Base-by-base conservation (phyloP, 179 eudicot species). In the Silene coronaria region DNA sequence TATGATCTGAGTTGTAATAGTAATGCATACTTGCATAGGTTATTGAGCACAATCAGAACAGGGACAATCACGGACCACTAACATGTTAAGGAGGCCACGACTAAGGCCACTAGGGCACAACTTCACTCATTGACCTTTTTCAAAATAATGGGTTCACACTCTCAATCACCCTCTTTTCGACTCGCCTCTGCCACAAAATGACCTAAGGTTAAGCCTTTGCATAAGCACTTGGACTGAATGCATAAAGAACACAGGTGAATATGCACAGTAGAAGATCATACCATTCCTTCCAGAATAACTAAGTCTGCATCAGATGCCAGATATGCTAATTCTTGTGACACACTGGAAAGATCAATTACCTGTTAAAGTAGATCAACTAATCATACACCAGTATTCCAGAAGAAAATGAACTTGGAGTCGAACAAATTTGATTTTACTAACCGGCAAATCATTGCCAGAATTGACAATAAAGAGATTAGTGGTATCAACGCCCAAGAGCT, bases 381-480 rank as follows among this genome's bases (percentile, higher is more conserved):
- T 82, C 77, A 74, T 27, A 53, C 14, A 85, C 21, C 32, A 70
- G 48, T 71, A 32, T 9, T 72, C 60, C 67, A 67, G 22, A 22
- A 36, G 46, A 75, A 58, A 62, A 59, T 68, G 66, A 34, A 55
- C 27, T 51, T 23, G 69, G 55, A 22, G 58, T 45, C 11, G 19
- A 74, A 65, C 13, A 38, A 46, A n/a, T 5, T 16, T 8, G 27
- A 11, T 73, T 27, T 60, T 21, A 82, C 97, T 87, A 65, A 95
- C 99, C 88, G 99, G 99, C 71, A 95, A 88, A 87, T 95, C 99
- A 80, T 91, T 95, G 78, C 97, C 99, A 73, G 99, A 92, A 83
- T 91, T 95, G 73, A 88, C 97, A 78, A 92, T 86, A 74, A 95
- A 82, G 63, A 95, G 95, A 69, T 92, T 88, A 57, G 90, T 86